A percentile compares a stretch with the other conserved stretches of the same genome.
Conservation (phyloP, 1,284 basidiomycete species). For the Sparassis latifolia region DNA sequence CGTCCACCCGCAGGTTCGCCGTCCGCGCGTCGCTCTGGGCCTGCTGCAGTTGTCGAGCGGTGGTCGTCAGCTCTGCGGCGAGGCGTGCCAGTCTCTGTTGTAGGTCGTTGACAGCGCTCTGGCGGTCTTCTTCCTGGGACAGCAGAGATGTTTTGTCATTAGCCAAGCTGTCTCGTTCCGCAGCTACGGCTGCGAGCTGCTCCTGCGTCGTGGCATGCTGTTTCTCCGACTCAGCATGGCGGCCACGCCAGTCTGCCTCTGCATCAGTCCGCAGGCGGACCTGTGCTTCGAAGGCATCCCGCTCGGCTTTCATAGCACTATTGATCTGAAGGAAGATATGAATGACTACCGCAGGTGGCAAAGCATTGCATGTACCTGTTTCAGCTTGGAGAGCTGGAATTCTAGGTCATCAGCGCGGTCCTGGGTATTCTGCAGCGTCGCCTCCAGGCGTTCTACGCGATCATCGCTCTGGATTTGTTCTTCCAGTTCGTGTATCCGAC, state of each 20-base stretch:
- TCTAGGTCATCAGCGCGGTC: conserved; percentile 76
- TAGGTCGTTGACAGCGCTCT: conserved; percentile 41
- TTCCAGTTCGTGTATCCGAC: conserved; percentile 61
- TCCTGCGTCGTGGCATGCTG: conserved; percentile 34
- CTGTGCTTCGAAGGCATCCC: conserved; percentile 45
- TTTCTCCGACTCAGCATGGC: conserved; percentile 39
- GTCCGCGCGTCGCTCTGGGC: conserved; percentile 54
- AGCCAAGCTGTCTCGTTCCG: conserved; percentile 40
- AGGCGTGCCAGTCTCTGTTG: conserved; percentile 54
- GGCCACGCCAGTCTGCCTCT: conserved; percentile 39
- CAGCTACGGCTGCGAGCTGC: conserved; percentile 36
- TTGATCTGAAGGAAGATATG: conserved; percentile 37
- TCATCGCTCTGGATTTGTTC: conserved; percentile 79
- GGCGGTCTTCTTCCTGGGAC: conserved; percentile 37
- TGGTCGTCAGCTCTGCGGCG: conserved; percentile 43
- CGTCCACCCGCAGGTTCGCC: conserved; percentile 61
- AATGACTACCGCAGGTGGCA: background rate
- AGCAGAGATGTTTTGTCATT: conserved; percentile 44
- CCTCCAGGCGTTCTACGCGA: conserved; percentile 65
- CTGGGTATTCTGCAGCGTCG: conserved; percentile 66
- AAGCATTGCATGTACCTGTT: conserved; percentile 45
- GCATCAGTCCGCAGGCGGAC: conserved; percentile 34
- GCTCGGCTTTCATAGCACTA: conserved; percentile 49
- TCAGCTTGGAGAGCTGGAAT: conserved; percentile 69
- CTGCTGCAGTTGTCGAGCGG: conserved; percentile 52